phyloP scores from a whole-genome alignment of 257 asterid species.

The Apocynum venetum region DNA sequence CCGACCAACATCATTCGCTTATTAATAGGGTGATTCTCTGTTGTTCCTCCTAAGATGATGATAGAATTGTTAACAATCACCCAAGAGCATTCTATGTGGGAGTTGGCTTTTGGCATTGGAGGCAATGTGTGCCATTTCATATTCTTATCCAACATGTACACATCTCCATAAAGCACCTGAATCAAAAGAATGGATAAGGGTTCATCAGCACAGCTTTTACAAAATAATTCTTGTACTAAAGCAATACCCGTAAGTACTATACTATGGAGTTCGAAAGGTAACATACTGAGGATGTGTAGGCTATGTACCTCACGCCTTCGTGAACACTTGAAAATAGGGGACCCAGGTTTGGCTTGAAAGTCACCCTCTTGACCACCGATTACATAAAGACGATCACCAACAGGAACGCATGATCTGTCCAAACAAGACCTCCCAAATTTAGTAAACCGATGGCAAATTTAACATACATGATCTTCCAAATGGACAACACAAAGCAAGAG shows the following conservation, averaged over 20 bases:
- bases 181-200: background rate
- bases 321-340: slow-evolving; percentile 75
- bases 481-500: no score
- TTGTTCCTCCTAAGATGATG: slow-evolving; percentile 63
- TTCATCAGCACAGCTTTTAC: background rate
- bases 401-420: slow-evolving; percentile 58
- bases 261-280: background rate
- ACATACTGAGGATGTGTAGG: background rate
- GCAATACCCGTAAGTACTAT: background rate
- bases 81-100: slow-evolving; percentile 73
- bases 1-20: slow-evolving; percentile 79
- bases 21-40: slow-evolving; percentile 63
- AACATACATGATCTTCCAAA: no score
- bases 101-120: slow-evolving; percentile 68
- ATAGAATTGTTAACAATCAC: slow-evolving; percentile 52
- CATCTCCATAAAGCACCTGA: slow-evolving; percentile 75
- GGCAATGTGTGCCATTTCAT: slow-evolving; percentile 56
- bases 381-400: slow-evolving; percentile 51
- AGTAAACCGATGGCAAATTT: background rate
- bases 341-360: slow-evolving; percentile 74
- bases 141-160: slow-evolving; percentile 55
- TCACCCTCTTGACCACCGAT: slow-evolving; percentile 92
- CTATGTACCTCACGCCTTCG: slow-evolving; percentile 61
- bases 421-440: background rate
- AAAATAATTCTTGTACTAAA: background rate